These are phyloP conservation scores for Multifurca ochricompacta DNA, from an alignment of 768 basidiomycete species.

Conservation along the genomic window DNA sequence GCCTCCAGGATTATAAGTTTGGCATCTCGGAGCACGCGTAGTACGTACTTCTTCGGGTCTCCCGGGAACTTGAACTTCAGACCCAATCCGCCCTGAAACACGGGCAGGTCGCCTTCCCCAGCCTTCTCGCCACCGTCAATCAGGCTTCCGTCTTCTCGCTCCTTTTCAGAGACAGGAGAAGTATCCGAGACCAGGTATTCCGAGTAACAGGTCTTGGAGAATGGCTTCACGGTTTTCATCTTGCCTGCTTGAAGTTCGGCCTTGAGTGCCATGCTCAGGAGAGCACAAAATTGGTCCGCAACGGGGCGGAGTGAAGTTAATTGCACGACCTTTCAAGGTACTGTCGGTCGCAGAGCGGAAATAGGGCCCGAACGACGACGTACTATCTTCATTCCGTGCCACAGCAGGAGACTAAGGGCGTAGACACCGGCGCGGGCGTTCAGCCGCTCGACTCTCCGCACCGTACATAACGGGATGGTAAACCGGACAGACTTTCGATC, in stretches of 20 bases:
- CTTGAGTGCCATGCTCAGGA: slow-evolving; percentile 85
- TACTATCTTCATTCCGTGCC: slow-evolving; percentile 93
- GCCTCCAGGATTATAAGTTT: slow-evolving; percentile 33
- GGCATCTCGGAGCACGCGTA: neutral
- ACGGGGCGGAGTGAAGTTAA: slow-evolving; percentile 89
- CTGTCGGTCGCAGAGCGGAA: neutral
- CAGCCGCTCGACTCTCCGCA: slow-evolving; percentile 88
- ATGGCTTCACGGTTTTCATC: slow-evolving; percentile 90
- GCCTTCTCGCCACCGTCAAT: slow-evolving; percentile 58
- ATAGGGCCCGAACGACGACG: slow-evolving; percentile 25
- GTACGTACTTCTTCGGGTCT: slow-evolving; percentile 77
- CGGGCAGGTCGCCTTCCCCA: slow-evolving; percentile 42
- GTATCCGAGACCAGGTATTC: slow-evolving; percentile 69
- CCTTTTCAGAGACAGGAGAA: slow-evolving; percentile 29
- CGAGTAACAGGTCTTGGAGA: slow-evolving; percentile 90
- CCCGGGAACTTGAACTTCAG: slow-evolving; percentile 85
- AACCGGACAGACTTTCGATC: slow-evolving; percentile 90
- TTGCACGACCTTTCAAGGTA: slow-evolving; percentile 65
- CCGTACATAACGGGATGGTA: slow-evolving; percentile 84
- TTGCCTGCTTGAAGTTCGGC: slow-evolving; percentile 80
- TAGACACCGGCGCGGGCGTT: slow-evolving; percentile 93
- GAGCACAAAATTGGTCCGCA: slow-evolving; percentile 85
- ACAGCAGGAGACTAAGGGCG: slow-evolving; percentile 88
- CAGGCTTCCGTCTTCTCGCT: slow-evolving; percentile 48
- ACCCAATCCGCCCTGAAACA: slow-evolving; percentile 73